A percentile compares a stretch with the other conserved stretches of the same genome.
Conservation (phyloP, 2,329 filamentous ascomycete species). For the Xylaria sp. region DNA sequence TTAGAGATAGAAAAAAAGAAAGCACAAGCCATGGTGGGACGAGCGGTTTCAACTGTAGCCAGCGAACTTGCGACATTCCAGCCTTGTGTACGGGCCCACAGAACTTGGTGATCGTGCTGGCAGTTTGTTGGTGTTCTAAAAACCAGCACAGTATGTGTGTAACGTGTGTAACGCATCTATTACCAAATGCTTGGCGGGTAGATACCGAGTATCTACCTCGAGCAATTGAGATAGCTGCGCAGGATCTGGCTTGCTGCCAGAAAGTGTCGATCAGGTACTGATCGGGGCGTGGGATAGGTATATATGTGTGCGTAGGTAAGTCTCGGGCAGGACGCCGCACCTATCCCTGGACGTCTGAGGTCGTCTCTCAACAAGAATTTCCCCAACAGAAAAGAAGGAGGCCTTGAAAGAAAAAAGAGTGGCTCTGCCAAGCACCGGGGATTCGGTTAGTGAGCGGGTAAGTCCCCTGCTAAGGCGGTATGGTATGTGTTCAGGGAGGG, state of each 20-base stretch:
- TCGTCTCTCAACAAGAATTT: constrained; percentile 24
- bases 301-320: neutral
- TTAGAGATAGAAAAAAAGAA: neutral
- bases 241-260: too few species aligned
- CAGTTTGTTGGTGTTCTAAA: neutral
- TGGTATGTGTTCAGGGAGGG: neutral
- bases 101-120: neutral
- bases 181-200: too few species aligned
- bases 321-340: neutral
- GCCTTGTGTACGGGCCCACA: neutral
- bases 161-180: neutral
- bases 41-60: neutral
- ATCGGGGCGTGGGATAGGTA: neutral
- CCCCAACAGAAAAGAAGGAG: constrained; percentile 27
- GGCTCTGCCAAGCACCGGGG: constrained; percentile 7
- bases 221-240: neutral
- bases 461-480: constrained; percentile 4
- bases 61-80: neutral
- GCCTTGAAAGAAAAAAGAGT: neutral
- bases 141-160: neutral
- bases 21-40: neutral
- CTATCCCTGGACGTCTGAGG: neutral
- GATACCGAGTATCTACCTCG: neutral
- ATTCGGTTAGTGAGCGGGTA: constrained; percentile 7
- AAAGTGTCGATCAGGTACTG: neutral